A percentile compares a stretch with the other conserved stretches of the same genome.
Evolutionary conservation across 2,329 filamentous ascomycete genomes (phyloP).

Genomic region (Cladophialophora immunda): DNA sequence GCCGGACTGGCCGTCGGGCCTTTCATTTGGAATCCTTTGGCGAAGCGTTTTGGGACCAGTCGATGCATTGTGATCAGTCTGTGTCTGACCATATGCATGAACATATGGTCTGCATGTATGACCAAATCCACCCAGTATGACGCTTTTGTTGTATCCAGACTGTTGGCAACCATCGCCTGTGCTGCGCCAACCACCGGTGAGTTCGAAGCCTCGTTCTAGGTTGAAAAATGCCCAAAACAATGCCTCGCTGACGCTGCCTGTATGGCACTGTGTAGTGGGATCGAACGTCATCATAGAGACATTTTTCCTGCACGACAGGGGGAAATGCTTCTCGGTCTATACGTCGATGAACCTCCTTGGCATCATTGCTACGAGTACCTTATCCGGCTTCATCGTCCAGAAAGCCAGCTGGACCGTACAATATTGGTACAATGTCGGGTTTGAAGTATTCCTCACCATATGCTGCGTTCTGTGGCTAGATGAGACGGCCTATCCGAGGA

Average conservation of each 20-base stretch:
- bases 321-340: constrained; percentile 39
- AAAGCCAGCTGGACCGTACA: constrained; percentile 27
- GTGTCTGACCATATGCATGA: constrained; percentile 31
- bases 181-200: constrained; percentile 5
- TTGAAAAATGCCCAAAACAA: not conserved
- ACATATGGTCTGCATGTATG: constrained; percentile 43
- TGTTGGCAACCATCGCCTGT: constrained; percentile 26
- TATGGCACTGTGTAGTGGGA: not conserved
- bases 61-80: constrained; percentile 41
- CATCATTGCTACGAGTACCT: constrained; percentile 26
- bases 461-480: constrained; percentile 35
- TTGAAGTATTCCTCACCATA: constrained; percentile 24
- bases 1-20: constrained; percentile 39
- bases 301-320: constrained; percentile 42
- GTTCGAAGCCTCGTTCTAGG: constrained; percentile 21
- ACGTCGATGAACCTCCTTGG: constrained; percentile 29
- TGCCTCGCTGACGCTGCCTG: not conserved
- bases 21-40: constrained; percentile 38
- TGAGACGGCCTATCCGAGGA: constrained; percentile 30
- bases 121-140: constrained; percentile 39
- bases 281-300: constrained; percentile 33
- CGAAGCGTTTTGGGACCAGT: constrained; percentile 34
- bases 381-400: constrained; percentile 37
- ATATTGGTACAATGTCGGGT: constrained; percentile 38
- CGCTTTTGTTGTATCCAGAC: constrained; percentile 37